Evolutionary conservation across 345 rosid genomes (phyloP), one percentile per base, ranked within the genome.

Genomic region (Balakata baccata): DNA sequence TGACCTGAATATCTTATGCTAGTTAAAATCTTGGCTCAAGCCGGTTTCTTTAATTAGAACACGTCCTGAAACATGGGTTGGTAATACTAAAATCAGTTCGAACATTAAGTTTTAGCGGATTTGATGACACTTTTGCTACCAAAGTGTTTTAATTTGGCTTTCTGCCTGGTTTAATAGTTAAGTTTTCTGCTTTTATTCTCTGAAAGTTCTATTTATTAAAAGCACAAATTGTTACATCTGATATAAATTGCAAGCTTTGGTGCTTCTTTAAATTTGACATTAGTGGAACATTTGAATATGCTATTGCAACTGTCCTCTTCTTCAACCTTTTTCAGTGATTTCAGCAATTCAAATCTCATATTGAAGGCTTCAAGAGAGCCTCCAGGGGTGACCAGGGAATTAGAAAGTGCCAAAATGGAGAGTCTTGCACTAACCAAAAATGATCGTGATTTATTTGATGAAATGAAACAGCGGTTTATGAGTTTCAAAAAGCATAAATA

Each of bases 381-480:
- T 63, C 69, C 77, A 9, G 77, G 59, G 54, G 51, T 86, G 74
- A 74, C 83, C 25, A 72, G 69, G 73, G 85, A 82, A 81, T 71
- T 74, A 59, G 59, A 63, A 78, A 71, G 71, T 61, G 82, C 81
- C 71, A 81, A 81, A 66, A 62, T 20, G 22, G 86, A 75, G 73
- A 77, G 69, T 10, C 63, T 45, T 38, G 72, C 69, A 51, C 82
- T 78, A 69, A 84, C 77, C 78, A 80, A 80, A 69, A 79, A 61
- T 56, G 86, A 70, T 41, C 8, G 69, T 54, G 82, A 81, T 80
- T 63, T 85, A 58, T 86, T 84, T 74, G 85, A 82, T 70, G 86
- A 85, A 72, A 82, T 94, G 89, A 87, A 87, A 82, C 85, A 85
- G 22, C 86, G 89, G 47, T 92, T 94, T 82, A 78, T 89, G 66